Evolutionary conservation across 352 stramenopile species (phyloP), one percentile per base, ranked within the genome.

Genomic region (Bremia lactucae): DNA sequence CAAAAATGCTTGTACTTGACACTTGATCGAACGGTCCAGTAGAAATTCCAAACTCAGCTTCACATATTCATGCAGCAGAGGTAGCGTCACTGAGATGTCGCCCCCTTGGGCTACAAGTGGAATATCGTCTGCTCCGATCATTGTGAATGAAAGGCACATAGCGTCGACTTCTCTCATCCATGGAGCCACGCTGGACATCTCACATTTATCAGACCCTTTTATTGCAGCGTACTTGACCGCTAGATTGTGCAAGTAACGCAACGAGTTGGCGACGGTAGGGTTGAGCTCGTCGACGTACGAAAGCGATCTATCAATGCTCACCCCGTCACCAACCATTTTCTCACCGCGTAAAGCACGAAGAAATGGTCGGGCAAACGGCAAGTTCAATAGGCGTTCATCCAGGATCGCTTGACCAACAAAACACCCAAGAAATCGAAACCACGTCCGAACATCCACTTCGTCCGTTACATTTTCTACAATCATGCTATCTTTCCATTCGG

Each of bases 351-450:
- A 36, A 6, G 60, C 59, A 16, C 70, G 70, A 24, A 90, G 39
- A 31, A 94, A 85, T 25, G 83, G 71, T 6, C 74, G 62, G 13
- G 83, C 70, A 20, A 95, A 63, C 24, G 83, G 79, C 19, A 94
- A 42, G 34, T 91, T 85, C 20, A 95, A 42, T 40, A 94, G 44
- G 3, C 83, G 72, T 15, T 89, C 77, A 58, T 95, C 83, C 20
- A 93, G 59, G 6, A 94, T 56, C 1, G 83, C 76, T 51, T 88
- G 76, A 0, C 63, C 71, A 1, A 88, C 62, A 37, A 88, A 81
- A 1, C 59, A 66, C 3, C 76, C 76, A 11, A 88, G 49, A 26
- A 88, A 88, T n/a, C 59, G 65, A 48, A 86, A 88, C 65, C 66
- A 86, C 19, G 57, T 40, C 8, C 82, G 24, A 18, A 68, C 61